phyloP scores from a whole-genome alignment of 83 land plant genomes.

The Thuja plicata region DNA sequence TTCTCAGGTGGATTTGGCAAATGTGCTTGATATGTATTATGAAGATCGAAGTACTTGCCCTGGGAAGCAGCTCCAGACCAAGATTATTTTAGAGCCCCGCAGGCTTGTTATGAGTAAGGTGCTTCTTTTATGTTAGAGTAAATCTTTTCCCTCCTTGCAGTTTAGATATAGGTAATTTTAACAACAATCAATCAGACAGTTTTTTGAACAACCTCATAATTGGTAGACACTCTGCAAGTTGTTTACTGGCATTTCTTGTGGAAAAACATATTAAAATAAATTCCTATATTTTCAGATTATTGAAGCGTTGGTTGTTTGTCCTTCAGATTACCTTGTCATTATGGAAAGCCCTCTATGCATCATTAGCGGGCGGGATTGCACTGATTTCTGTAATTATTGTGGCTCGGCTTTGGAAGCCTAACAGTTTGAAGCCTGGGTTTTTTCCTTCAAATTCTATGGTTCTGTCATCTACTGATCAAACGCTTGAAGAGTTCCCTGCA shows the following conservation, averaged over 20 bases:
- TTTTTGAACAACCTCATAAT: not conserved
- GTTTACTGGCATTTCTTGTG: conserved; percentile 1
- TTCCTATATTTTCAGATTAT: not conserved
- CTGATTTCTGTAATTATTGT: conserved; percentile 13
- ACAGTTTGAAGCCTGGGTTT: not conserved
- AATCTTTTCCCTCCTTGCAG: not conserved
- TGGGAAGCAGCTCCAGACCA: conserved; percentile 35
- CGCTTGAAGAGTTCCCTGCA: not conserved
- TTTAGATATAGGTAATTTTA: not conserved
- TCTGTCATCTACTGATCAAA: conserved; percentile 1
- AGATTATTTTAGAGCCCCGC: conserved; percentile 16
- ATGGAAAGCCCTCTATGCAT: conserved; percentile 4
- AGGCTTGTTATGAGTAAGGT: conserved; percentile 50
- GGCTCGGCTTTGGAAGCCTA: conserved; percentile 15
- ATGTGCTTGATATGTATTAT: conserved; percentile 59
- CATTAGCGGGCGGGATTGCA: conserved; percentile 13
- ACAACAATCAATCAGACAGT: not conserved
- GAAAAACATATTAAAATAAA: not conserved
- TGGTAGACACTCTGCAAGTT: not conserved
- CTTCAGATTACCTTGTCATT: not conserved
- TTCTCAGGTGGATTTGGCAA: conserved; percentile 65
- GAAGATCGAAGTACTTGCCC: conserved; percentile 65
- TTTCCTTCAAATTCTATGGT: not conserved
- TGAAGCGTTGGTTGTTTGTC: conserved; percentile 1
- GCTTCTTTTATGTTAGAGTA: conserved; percentile 12